Conservation (phyloP, 2,329 filamentous ascomycete species). For the Triangularia setosa region DNA sequence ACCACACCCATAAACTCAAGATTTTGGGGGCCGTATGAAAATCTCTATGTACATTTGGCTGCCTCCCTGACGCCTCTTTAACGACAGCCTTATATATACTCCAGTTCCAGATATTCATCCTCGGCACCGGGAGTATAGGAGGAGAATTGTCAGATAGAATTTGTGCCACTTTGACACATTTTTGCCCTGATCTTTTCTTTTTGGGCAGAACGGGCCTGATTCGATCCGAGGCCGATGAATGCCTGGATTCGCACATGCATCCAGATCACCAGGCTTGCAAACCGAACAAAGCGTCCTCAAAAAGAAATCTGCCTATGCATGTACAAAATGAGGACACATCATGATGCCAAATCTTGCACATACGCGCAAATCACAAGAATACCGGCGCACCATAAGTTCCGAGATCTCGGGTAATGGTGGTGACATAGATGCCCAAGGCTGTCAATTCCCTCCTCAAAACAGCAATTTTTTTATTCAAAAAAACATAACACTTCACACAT, state of each 20-base stretch:
- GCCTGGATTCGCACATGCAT: no score
- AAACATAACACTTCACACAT: neutral
- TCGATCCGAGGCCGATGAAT: no score
- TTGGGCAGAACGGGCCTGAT: no score
- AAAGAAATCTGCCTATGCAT: no score
- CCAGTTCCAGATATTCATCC: neutral
- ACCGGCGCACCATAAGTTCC: neutral
- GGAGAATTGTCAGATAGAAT: no score
- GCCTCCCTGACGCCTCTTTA: neutral
- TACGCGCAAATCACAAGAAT: neutral
- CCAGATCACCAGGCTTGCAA: no score
- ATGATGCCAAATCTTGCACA: neutral
- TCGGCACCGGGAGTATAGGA: neutral
- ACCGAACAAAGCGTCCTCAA: no score
- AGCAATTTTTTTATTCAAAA: neutral
- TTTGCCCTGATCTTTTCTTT: no score
- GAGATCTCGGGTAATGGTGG: neutral
- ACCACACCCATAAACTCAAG: neutral
- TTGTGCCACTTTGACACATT: no score
- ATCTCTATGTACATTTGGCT: neutral
- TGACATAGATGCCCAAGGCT: neutral
- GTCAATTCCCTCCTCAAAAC: neutral
- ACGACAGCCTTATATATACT: neutral
- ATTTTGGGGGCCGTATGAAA: neutral
- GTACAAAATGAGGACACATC: neutral